A percentile compares a stretch with the other conserved stretches of the same genome.
Evolutionary conservation across 2,329 filamentous ascomycete species (phyloP).

Genomic region (Fusarium abutilonis): DNA sequence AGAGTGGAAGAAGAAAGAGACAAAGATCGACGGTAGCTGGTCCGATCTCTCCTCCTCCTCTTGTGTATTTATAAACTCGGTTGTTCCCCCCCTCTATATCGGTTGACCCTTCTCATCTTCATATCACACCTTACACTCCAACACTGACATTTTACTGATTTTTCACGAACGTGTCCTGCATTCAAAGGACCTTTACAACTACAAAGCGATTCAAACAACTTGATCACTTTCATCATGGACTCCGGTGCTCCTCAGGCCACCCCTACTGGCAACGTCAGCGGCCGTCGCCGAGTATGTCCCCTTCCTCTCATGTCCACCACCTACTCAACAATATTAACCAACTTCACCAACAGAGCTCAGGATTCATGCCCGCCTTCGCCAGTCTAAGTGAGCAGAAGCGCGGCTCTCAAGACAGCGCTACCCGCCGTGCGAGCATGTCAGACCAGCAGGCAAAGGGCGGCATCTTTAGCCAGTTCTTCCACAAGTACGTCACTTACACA

Average conservation of each 20-base stretch:
- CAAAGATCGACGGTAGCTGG: conserved; percentile 30
- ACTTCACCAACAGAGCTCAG: conserved; percentile 53
- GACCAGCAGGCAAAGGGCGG: conserved; percentile 63
- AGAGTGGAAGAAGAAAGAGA: not conserved
- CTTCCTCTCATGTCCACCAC: not conserved
- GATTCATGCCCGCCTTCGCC: conserved; percentile 60
- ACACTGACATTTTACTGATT: not conserved
- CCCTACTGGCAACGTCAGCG: conserved; percentile 28
- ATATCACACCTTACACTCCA: conserved; percentile 1
- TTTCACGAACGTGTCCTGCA: conserved; percentile 2
- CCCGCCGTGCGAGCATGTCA: conserved; percentile 64
- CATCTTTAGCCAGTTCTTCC: conserved; percentile 65
- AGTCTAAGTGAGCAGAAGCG: conserved; percentile 63
- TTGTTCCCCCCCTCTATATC: not conserved
- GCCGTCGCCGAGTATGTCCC: conserved; percentile 47
- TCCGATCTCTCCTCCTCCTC: conserved; percentile 14
- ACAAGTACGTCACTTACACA: conserved; percentile 57
- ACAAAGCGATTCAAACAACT: not conserved
- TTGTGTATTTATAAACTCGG: conserved; percentile 25
- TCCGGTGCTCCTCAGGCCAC: conserved; percentile 42
- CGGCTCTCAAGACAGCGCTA: conserved; percentile 54
- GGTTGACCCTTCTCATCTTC: not conserved
- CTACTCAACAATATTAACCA: conserved; percentile 3
- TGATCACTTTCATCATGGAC: conserved; percentile 42
- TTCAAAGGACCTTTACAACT: not conserved